Evolutionary conservation across 2,329 filamentous ascomycete species (phyloP).

Genomic region (Paecilomyces fulvus): DNA sequence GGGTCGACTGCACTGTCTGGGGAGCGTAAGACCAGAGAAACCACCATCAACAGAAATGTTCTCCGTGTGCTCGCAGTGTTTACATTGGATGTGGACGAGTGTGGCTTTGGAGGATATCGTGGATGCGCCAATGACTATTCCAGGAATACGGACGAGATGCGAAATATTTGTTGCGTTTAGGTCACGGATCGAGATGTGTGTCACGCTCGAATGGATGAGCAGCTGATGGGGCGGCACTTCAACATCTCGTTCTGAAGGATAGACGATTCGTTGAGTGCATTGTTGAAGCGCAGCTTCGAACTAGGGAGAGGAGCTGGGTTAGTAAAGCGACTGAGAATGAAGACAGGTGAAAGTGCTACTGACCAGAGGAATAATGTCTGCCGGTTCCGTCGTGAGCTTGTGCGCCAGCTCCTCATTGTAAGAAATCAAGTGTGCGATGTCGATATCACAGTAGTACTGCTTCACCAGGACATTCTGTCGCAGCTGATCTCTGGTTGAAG

Average conservation of each 20-base stretch:
- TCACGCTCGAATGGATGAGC: slow-evolving; percentile 83
- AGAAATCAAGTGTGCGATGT: slow-evolving; percentile 89
- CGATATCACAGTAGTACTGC: slow-evolving; percentile 92
- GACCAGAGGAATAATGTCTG: slow-evolving; percentile 86
- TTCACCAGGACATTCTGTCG: slow-evolving; percentile 90
- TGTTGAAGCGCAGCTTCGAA: slow-evolving; percentile 85
- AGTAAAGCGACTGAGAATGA: slow-evolving; percentile 3
- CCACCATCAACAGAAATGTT: slow-evolving; percentile 69
- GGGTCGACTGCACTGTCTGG: slow-evolving; percentile 63
- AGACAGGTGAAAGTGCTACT: slow-evolving; percentile 19
- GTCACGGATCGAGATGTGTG: slow-evolving; percentile 87
- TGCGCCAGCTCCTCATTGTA: slow-evolving; percentile 95
- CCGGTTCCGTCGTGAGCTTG: slow-evolving; percentile 77
- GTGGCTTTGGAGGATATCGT: slow-evolving; percentile 96
- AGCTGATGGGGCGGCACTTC: slow-evolving; percentile 86
- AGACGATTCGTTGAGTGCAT: slow-evolving; percentile 90
- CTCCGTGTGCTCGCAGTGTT: slow-evolving; percentile 68
- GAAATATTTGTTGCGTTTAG: slow-evolving; percentile 89
- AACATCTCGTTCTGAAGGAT: slow-evolving; percentile 60
- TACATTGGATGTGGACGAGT: slow-evolving; percentile 74
- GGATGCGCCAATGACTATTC: slow-evolving; percentile 94
- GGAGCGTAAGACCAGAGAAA: slow-evolving; percentile 79
- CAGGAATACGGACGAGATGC: slow-evolving; percentile 89
- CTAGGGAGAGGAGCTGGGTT: slow-evolving; percentile 37
- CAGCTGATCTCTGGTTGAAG: slow-evolving; percentile 68